A percentile compares a stretch with the other conserved stretches of the same genome.
Evolutionary conservation across 2,329 filamentous ascomycete species (phyloP).

Genomic region (Chaetoscypha palmicola): DNA sequence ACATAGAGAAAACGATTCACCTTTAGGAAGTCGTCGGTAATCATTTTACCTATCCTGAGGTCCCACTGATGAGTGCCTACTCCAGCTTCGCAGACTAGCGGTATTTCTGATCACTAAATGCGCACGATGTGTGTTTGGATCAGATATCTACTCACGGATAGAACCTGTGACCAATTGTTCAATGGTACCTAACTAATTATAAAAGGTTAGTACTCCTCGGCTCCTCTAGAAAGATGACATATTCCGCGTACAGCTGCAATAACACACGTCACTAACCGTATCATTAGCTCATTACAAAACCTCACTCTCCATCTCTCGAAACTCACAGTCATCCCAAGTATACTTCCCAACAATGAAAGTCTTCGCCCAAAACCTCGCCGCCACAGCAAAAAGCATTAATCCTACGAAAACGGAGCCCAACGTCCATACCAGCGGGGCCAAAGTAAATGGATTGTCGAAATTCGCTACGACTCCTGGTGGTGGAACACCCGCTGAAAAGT

Average conservation of each 20-base stretch:
- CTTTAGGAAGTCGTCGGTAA: neutral
- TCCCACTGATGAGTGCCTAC: constrained; percentile 1
- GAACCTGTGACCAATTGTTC: neutral
- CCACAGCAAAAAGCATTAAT: neutral
- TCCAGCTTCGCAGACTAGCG: neutral
- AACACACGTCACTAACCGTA: neutral
- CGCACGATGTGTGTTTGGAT: neutral
- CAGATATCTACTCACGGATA: neutral
- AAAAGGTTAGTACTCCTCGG: neutral
- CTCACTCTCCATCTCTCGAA: no score
- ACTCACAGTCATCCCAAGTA: constrained; percentile 1
- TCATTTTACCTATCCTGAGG: neutral
- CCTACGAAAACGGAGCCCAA: neutral
- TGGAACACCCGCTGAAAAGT: neutral
- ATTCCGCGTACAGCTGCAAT: neutral
- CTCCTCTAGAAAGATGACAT: neutral
- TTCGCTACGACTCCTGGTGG: neutral
- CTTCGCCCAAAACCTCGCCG: neutral
- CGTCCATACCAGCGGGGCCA: neutral
- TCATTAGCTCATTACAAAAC: no score
- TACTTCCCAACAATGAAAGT: neutral
- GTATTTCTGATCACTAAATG: neutral
- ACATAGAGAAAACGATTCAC: neutral
- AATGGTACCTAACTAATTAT: neutral
- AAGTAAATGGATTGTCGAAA: neutral